phyloP scores from a whole-genome alignment of 176 grass and related monocot genomes.

The Rhipidocladum racemiflorum region DNA sequence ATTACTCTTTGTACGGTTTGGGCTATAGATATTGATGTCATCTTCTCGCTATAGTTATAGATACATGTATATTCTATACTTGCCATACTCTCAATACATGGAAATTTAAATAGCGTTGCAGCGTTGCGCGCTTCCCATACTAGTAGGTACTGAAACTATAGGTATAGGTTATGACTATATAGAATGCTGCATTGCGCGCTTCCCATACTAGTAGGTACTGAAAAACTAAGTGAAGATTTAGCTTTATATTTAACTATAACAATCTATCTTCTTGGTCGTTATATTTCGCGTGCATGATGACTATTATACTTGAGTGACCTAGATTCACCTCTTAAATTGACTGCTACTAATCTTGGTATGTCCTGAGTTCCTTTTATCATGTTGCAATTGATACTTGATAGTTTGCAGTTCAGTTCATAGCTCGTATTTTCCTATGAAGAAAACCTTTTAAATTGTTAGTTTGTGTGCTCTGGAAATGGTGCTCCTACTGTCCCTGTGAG shows the following conservation, averaged over 20 bases:
- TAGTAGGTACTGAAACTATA: too few species aligned
- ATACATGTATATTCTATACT: too few species aligned
- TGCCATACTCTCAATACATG: too few species aligned
- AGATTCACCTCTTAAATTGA: background rate
- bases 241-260: conserved; percentile 6
- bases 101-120: too few species aligned
- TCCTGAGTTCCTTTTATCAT: conserved; percentile 19
- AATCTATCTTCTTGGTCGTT: background rate
- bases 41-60: too few species aligned
- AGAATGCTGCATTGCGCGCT: too few species aligned
- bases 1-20: too few species aligned
- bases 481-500: background rate
- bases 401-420: background rate
- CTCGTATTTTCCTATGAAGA: background rate
- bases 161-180: too few species aligned
- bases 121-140: too few species aligned
- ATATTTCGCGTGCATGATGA: background rate
- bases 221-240: background rate
- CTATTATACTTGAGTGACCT: background rate
- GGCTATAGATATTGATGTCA: too few species aligned
- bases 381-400: conserved; percentile 22
- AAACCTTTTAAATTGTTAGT: background rate
- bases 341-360: conserved; percentile 72
- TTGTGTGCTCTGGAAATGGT: background rate
- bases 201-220: too few species aligned